These are phyloP conservation scores for Melanogaster broomeanus DNA, from an alignment of 768 basidiomycete species.

Conservation along the genomic window DNA sequence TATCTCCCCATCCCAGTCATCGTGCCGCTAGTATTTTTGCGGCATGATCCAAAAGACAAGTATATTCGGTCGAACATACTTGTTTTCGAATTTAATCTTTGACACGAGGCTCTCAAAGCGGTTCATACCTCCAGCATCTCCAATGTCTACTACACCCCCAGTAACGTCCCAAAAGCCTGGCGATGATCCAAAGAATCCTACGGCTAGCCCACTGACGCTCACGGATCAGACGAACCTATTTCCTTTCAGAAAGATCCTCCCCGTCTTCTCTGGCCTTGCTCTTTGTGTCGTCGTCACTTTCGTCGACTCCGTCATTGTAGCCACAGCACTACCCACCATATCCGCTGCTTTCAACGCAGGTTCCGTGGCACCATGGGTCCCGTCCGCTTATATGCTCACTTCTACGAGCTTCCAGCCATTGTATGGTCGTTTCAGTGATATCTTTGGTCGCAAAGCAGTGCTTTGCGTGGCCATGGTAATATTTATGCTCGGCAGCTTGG, in stretches of 20 bases:
- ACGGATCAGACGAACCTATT: slow-evolving; percentile 80
- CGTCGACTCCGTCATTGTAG: slow-evolving; percentile 72
- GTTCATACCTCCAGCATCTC: too few species aligned
- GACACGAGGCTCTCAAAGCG: too few species aligned
- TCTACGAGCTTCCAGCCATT: slow-evolving; percentile 43
- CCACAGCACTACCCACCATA: slow-evolving; percentile 74
- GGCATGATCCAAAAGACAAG: too few species aligned
- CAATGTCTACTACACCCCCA: too few species aligned
- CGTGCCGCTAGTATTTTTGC: too few species aligned
- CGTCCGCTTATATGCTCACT: slow-evolving; percentile 69
- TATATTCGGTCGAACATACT: too few species aligned
- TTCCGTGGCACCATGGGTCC: slow-evolving; percentile 58
- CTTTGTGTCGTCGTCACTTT: slow-evolving; percentile 62
- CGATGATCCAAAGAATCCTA: too few species aligned
- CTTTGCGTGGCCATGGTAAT: slow-evolving; percentile 59
- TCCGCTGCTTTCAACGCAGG: slow-evolving; percentile 61
- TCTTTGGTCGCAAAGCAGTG: slow-evolving; percentile 64
- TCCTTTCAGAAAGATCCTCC: slow-evolving; percentile 61
- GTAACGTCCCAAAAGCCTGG: too few species aligned
- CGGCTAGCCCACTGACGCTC: slow-evolving; percentile 20
- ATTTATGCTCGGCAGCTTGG: slow-evolving; percentile 66
- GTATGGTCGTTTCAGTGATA: slow-evolving; percentile 65
- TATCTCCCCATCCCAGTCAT: too few species aligned
- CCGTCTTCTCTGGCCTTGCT: slow-evolving; percentile 61
- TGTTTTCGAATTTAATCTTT: too few species aligned